Evolutionary conservation across 2,329 filamentous ascomycete species (phyloP), one percentile per base, ranked within the genome.

Genomic region (Laburnicola sp.): DNA sequence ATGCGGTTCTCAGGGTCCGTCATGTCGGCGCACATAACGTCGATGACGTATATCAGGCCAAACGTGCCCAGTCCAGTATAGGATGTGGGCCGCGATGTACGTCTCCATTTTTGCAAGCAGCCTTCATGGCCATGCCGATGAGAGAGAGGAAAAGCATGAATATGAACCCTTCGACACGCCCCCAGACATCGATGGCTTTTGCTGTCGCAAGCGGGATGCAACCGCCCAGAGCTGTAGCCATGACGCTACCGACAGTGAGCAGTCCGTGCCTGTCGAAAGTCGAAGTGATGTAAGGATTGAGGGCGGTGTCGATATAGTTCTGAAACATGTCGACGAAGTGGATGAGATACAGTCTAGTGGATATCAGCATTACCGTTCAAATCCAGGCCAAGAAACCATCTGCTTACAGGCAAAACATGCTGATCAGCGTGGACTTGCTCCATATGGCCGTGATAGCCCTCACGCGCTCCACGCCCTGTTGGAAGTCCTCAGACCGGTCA

Each of bases 1-100:
- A 80, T 82, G 66, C 86, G 78, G 60, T 87, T 86, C 46, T 80
- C 76, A 27, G 89, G 74, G 21, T 78, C 78, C 0, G 85, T 83
- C 1, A 84, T 86, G 60, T 89, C 86, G 23, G 86, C 83, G 49
- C 87, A 81, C 58, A 89, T 84, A 22, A 89, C 80, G 52, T 79
- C 79, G 11, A 88, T 74, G 25, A 79, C 51, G 76, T 57, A 62
- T 4, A 50, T 78, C 23, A 88, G 70, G 3, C 83, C 84, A n/a
- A 5, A 81, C 80, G 38, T 54, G 62, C 0, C 86, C 86, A 23
- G 87, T 80, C 26, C 78, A 78, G 62, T 86, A 87, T 60, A 89
- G 86, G 1, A 88, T 84, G 51, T 83, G 78, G 1, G 82, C 82
- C 1, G 85, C 84, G 37, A 64, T 85, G 88, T 0, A 78, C 82